A percentile compares a stretch with the other conserved stretches of the same genome.
Evolutionary conservation across 768 basidiomycete genomes (phyloP).

Genomic region (Termitomyces sp.): DNA sequence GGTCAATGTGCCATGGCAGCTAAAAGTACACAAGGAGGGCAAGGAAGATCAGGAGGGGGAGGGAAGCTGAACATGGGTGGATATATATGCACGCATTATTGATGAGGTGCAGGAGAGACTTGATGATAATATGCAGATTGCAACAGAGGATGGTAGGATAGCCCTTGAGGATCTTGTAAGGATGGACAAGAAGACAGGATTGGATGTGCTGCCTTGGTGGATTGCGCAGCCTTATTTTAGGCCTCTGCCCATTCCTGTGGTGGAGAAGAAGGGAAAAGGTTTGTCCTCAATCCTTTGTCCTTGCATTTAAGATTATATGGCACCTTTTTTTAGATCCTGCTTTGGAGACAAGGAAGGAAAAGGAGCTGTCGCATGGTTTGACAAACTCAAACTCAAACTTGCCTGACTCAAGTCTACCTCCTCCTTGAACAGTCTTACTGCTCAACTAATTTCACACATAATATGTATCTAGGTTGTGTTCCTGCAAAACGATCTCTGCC

Average conservation of each 20-base stretch:
- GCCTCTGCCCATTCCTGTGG: not conserved
- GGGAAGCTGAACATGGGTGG: not conserved
- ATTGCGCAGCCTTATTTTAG: not conserved
- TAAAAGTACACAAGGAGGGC: not conserved
- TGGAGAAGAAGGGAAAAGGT: not conserved
- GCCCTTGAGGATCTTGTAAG: not conserved
- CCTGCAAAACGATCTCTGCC: too few species aligned
- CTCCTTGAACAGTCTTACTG: not conserved
- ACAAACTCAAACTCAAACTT: not conserved
- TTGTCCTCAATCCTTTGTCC: not conserved
- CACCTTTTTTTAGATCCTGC: not conserved
- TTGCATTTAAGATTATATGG: too few species aligned
- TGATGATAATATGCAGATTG: not conserved
- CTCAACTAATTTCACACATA: too few species aligned
- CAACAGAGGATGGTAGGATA: not conserved
- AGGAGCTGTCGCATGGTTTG: not conserved
- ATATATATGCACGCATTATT: not conserved
- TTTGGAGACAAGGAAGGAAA: not conserved
- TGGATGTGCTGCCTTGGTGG: not conserved
- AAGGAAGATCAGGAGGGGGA: not conserved
- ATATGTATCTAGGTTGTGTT: too few species aligned
- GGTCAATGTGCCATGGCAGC: not conserved
- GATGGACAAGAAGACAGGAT: not conserved
- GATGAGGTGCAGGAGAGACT: not conserved
- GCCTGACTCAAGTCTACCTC: not conserved